Evolutionary conservation across 257 asterid species (phyloP).

Genomic region (Plectranthus barbatus): DNA sequence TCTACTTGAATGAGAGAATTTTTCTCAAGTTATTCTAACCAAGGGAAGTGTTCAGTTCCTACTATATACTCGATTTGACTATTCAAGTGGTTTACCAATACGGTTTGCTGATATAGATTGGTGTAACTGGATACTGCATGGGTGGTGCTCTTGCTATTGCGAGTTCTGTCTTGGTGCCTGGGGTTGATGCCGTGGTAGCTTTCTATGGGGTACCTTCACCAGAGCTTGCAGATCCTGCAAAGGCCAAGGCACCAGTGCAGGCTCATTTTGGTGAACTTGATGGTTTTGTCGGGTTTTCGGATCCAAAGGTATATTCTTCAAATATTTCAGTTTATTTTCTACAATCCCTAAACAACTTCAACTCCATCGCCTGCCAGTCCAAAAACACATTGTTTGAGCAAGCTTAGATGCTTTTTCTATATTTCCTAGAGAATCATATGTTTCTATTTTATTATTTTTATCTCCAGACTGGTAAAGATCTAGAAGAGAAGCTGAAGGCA

Average conservation of each 20-base stretch:
- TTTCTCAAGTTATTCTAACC: background rate
- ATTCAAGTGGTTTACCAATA: background rate
- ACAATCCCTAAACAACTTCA: too few species aligned
- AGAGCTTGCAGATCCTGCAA: slow-evolving; percentile 72
- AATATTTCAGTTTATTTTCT: background rate
- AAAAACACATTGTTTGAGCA: too few species aligned
- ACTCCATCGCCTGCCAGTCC: too few species aligned
- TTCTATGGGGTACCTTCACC: slow-evolving; percentile 94
- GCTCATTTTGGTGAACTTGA: slow-evolving; percentile 96
- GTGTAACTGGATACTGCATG: slow-evolving; percentile 96
- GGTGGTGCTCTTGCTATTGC: slow-evolving; percentile 98
- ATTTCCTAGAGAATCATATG: background rate
- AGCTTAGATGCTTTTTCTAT: too few species aligned
- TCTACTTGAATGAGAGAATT: background rate
- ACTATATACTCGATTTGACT: background rate
- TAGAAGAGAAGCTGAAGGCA: slow-evolving; percentile 78
- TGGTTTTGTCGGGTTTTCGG: slow-evolving; percentile 71
- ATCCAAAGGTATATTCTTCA: slow-evolving; percentile 50
- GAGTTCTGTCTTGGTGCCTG: slow-evolving; percentile 80
- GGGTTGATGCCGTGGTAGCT: slow-evolving; percentile 77
- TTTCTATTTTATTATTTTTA: slow-evolving; percentile 1
- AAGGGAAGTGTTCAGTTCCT: background rate
- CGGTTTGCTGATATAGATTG: slow-evolving; percentile 40
- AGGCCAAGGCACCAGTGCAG: slow-evolving; percentile 89
- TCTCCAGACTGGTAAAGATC: slow-evolving; percentile 65